Conservation (phyloP, 164 flowering plant species). For the Hamamelis virginiana region DNA sequence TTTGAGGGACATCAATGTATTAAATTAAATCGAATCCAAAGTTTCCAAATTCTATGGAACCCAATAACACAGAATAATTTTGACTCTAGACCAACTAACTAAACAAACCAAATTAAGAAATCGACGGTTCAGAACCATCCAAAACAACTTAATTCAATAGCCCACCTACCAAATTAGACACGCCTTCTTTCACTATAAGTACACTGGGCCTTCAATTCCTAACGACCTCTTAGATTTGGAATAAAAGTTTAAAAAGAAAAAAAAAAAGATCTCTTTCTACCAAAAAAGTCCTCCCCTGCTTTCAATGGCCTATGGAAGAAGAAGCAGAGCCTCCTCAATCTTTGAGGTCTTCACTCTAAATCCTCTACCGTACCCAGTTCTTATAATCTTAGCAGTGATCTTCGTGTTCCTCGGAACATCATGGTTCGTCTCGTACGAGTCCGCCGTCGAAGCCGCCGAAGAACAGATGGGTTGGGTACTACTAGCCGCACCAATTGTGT, state of each 20-base stretch:
- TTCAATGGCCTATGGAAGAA: constrained; percentile 26
- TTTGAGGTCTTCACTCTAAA: constrained; percentile 51
- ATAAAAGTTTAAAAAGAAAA: background rate
- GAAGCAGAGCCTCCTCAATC: constrained; percentile 35
- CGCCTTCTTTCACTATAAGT: constrained; percentile 1
- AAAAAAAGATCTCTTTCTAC: background rate
- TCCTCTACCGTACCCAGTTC: constrained; percentile 82
- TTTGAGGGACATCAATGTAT: too few relatives aligned
- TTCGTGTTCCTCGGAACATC: constrained; percentile 51
- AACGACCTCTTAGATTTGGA: constrained; percentile 11
- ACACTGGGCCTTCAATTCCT: background rate
- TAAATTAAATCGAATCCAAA: too few relatives aligned
- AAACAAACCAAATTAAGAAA: too few relatives aligned
- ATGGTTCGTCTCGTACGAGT: constrained; percentile 53
- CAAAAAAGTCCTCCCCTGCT: too few relatives aligned
- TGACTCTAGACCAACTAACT: too few relatives aligned
- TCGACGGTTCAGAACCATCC: background rate
- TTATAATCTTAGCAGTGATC: constrained; percentile 54
- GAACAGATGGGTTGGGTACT: constrained; percentile 51
- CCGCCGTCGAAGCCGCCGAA: constrained; percentile 44
- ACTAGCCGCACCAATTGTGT: constrained; percentile 48
- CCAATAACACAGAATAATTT: too few relatives aligned
- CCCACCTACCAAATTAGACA: background rate
- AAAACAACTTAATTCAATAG: background rate
- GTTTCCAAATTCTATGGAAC: too few relatives aligned